Evolutionary conservation across 345 rosid species (phyloP).

Genomic region (Adansonia digitata): DNA sequence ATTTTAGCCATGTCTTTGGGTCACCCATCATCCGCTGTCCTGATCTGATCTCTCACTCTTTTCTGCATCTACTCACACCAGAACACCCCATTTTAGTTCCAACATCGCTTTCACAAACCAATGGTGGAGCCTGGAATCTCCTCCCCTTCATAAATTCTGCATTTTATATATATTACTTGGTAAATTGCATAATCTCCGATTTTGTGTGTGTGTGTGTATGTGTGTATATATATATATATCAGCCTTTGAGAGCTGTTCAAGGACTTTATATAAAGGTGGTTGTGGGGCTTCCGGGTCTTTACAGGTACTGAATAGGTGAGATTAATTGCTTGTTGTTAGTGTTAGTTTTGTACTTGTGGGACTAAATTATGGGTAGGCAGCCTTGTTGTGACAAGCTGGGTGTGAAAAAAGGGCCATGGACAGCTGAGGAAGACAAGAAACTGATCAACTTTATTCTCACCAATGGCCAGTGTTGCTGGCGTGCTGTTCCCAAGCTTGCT

Average conservation of each 20-base stretch:
- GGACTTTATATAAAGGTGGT: slow-evolving; percentile 35
- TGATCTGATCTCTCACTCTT: background rate
- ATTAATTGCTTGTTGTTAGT: background rate
- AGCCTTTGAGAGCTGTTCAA: slow-evolving; percentile 6
- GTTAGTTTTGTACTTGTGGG: background rate
- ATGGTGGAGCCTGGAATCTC: slow-evolving; percentile 42
- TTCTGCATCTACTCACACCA: slow-evolving; percentile 23
- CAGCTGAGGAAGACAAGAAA: slow-evolving; percentile 77
- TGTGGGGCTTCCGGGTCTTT: slow-evolving; percentile 43
- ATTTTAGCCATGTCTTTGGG: slow-evolving; percentile 20
- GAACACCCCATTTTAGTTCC: slow-evolving; percentile 47
- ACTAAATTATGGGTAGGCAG: slow-evolving; percentile 50
- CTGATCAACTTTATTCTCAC: slow-evolving; percentile 64
- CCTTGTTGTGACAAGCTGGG: slow-evolving; percentile 83
- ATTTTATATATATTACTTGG: background rate
- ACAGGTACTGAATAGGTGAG: slow-evolving; percentile 25
- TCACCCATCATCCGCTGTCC: slow-evolving; percentile 36
- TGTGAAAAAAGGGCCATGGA: slow-evolving; percentile 83
- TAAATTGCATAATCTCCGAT: background rate
- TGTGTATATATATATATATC: background rate
- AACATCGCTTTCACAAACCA: slow-evolving; percentile 35
- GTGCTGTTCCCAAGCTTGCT: slow-evolving; percentile 79
- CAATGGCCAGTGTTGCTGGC: slow-evolving; percentile 83
- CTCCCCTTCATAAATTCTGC: background rate
- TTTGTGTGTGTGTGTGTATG: background rate